A percentile compares a stretch with the other conserved stretches of the same genome.
Evolutionary conservation across 768 basidiomycete species (phyloP).

Genomic region (Galerina sulciceps): DNA sequence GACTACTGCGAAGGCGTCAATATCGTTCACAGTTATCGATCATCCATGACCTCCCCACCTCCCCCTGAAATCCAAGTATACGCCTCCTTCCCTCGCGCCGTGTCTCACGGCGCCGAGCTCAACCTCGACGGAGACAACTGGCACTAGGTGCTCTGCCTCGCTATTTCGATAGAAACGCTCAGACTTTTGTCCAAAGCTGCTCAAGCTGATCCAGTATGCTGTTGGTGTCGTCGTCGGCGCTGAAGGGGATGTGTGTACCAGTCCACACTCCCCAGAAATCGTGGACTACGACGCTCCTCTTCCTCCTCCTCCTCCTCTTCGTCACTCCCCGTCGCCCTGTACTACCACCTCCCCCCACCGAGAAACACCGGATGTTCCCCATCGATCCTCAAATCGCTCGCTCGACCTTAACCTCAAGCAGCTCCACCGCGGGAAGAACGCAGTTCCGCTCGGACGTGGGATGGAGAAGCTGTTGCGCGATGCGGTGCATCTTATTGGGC

Average conservation of each 20-base stretch:
- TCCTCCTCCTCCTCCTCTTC: constrained; percentile 6
- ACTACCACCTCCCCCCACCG: constrained; percentile 20
- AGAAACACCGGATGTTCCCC: constrained; percentile 23
- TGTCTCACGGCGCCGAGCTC: too few species aligned
- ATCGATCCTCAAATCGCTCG: constrained; percentile 15
- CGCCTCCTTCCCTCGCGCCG: too few species aligned
- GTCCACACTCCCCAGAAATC: constrained; percentile 3
- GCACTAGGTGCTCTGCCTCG: too few species aligned
- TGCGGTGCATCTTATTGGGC: too few species aligned
- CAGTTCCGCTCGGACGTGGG: constrained; percentile 12
- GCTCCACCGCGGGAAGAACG: constrained; percentile 11
- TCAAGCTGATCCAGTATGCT: constrained; percentile 25
- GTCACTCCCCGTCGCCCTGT: too few species aligned
- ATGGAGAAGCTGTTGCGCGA: too few species aligned
- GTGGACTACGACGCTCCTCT: constrained; percentile 16
- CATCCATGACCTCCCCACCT: too few species aligned
- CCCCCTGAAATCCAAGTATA: too few species aligned
- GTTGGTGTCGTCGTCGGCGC: constrained; percentile 22
- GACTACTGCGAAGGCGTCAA: too few species aligned
- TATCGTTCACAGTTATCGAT: too few species aligned
- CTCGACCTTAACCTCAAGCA: constrained; percentile 17
- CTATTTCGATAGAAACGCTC: too few species aligned
- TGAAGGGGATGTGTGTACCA: constrained; percentile 19
- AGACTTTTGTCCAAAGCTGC: constrained; percentile 18
- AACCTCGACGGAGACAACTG: too few species aligned